Base-by-base conservation (phyloP, 2,329 filamentous ascomycete genomes). In the Trichophyton mentagrophytes region DNA sequence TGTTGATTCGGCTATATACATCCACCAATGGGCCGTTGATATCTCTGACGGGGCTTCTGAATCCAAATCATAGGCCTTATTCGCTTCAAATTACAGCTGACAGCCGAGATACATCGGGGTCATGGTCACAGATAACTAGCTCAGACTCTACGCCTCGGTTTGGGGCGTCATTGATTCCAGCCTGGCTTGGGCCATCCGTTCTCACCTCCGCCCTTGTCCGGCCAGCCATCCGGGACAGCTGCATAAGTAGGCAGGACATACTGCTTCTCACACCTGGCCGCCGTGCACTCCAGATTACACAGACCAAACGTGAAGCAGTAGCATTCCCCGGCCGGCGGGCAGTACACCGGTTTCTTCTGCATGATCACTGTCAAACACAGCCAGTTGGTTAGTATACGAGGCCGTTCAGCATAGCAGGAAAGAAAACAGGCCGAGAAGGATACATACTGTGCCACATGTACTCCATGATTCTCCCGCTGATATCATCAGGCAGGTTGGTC, bases 291-390 rank as follows among this genome's bases (percentile, higher is more conserved):
- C 15, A 82, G 65, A 60, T 78, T 65, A 69, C 85, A 88, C 27
- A 85, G 66, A 0, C 85, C 85, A 66, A 84, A 88, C 15, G 83
- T 78, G 46, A 84, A 81, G 72, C 85, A 88, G 69, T 87, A 87
- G 68, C 85, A 88, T 7, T 82, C 79, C 53, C 76, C 71, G 1
- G 82, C 82, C 17, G 75, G 73, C 0, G 85, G 85, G 65, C 85
- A 88, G 65, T 85, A 78, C 1, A 85, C 77, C 5, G 78, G 69
- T 25, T 78, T 71, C 64, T 82, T 80, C 59, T 81, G 81, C 64
- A 65, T 65, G 15, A 65, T 63, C 36, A 64, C 64, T 65, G 30
- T 55, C 27, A 30, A 49, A 13, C 11, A 30, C 6, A 17, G 47
- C 61, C 59, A 61, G 60, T 38, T 13, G 4, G 42, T n/a, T 13